Percentiles rank a stretch among this genome's conserved stretches.
These are phyloP conservation scores for Amauroascus niger DNA, from an alignment of 2,329 filamentous ascomycete genomes.

Conservation along the genomic window DNA sequence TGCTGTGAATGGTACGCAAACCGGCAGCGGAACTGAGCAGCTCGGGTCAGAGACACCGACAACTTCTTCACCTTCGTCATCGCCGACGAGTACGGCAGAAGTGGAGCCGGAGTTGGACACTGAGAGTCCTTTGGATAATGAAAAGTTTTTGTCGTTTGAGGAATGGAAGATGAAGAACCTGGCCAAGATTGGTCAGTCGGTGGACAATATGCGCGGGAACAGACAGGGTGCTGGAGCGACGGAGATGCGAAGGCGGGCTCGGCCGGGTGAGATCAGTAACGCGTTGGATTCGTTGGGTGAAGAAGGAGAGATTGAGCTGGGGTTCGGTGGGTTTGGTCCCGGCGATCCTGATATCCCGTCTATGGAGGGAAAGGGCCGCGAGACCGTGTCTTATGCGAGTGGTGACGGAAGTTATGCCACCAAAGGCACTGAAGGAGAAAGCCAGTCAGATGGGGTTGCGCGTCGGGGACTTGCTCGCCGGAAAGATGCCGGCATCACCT, in stretches of 20 bases:
- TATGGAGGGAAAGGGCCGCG: slow-evolving; percentile 17
- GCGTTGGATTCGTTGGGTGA: slow-evolving; percentile 74
- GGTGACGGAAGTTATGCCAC: slow-evolving; percentile 24
- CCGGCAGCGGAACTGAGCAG: slow-evolving; percentile 4
- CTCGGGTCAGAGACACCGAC: neutral
- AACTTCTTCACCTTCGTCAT: neutral
- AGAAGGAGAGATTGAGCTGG: slow-evolving; percentile 73
- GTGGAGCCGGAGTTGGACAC: slow-evolving; percentile 44
- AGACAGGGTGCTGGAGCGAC: slow-evolving; percentile 39
- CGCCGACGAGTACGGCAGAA: neutral
- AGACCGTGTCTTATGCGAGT: slow-evolving; percentile 22
- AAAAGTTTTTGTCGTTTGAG: slow-evolving; percentile 90
- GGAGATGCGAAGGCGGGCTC: slow-evolving; percentile 42
- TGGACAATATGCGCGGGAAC: slow-evolving; percentile 53
- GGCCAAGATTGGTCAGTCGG: slow-evolving; percentile 71
- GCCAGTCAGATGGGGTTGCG: slow-evolving; percentile 13
- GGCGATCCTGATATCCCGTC: slow-evolving; percentile 34
- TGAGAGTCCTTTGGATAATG: slow-evolving; percentile 60
- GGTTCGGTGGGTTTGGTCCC: slow-evolving; percentile 54
- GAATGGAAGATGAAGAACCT: slow-evolving; percentile 96
- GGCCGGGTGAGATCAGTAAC: slow-evolving; percentile 48
- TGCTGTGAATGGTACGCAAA: neutral
- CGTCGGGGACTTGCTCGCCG: slow-evolving; percentile 53
- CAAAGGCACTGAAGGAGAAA: slow-evolving; percentile 13
- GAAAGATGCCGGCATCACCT: slow-evolving; percentile 92